Evolutionary conservation across 2,329 filamentous ascomycete genomes (phyloP).

Genomic region (Coniochaeta ligniaria): DNA sequence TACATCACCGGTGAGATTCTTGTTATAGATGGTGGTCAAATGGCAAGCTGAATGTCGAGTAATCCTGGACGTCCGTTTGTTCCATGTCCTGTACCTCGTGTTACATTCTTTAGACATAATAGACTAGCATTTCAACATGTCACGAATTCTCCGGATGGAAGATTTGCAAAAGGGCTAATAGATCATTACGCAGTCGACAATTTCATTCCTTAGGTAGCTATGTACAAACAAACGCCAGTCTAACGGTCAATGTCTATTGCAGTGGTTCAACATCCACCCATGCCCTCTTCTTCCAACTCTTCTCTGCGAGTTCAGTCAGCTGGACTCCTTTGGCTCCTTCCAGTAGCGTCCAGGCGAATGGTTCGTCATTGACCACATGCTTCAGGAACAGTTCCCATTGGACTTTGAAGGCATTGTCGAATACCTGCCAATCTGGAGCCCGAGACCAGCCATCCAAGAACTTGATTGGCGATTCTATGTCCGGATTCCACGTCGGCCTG

Average conservation of each 20-base stretch:
- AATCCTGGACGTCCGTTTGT: no score
- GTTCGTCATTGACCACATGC: conserved; percentile 3
- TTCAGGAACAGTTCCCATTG: conserved; percentile 5
- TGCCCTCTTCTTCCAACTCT: conserved; percentile 4
- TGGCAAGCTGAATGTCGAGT: background rate
- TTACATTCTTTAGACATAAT: no score
- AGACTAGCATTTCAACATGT: no score
- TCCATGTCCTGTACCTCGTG: no score
- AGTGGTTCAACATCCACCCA: conserved; percentile 2
- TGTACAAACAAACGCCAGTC: background rate
- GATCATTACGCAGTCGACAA: no score
- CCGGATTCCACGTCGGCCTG: conserved; percentile 4
- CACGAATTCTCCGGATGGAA: no score
- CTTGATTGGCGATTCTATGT: conserved; percentile 3
- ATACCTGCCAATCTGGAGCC: conserved; percentile 1
- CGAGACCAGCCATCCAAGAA: conserved; percentile 2
- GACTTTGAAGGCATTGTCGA: conserved; percentile 5
- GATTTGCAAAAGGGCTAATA: no score
- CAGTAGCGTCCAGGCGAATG: background rate
- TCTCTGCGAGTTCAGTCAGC: conserved; percentile 1
- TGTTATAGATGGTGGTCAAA: background rate
- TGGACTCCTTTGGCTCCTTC: conserved; percentile 4
- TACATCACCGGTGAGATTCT: background rate
- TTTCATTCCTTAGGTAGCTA: background rate
- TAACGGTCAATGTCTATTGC: background rate